Conservation (phyloP, 164 flowering plant genomes). For the Piper longum region DNA sequence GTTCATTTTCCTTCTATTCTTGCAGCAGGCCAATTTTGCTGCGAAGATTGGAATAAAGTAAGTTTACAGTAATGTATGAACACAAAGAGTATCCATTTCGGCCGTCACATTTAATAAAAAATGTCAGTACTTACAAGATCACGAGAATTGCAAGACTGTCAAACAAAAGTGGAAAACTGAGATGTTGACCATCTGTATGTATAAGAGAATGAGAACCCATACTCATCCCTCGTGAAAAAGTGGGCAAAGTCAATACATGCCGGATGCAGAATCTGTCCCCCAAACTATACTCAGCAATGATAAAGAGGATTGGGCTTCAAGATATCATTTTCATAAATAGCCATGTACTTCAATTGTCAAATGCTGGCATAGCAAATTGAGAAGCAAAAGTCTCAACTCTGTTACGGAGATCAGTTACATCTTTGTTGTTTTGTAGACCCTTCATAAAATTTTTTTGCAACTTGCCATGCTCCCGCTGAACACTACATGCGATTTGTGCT, state of each 20-base stretch:
- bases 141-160: neutral
- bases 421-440: conserved; percentile 58
- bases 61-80: too few species aligned
- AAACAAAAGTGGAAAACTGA: neutral
- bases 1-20: too few species aligned
- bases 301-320: too few species aligned
- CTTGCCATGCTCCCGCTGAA: conserved; percentile 64
- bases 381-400: conserved; percentile 59
- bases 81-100: too few species aligned
- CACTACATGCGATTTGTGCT: conserved; percentile 46
- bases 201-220: neutral
- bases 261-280: too few species aligned
- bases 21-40: too few species aligned
- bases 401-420: conserved; percentile 47
- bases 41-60: too few species aligned
- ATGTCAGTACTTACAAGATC: neutral
- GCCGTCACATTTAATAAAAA: too few species aligned
- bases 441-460: conserved; percentile 36
- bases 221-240: neutral
- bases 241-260: neutral
- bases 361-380: neutral
- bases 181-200: neutral
- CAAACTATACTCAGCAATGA: neutral
- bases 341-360: neutral
- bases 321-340: neutral